Conservation (phyloP, 257 asterid species). For the Solanum stenotomum region DNA sequence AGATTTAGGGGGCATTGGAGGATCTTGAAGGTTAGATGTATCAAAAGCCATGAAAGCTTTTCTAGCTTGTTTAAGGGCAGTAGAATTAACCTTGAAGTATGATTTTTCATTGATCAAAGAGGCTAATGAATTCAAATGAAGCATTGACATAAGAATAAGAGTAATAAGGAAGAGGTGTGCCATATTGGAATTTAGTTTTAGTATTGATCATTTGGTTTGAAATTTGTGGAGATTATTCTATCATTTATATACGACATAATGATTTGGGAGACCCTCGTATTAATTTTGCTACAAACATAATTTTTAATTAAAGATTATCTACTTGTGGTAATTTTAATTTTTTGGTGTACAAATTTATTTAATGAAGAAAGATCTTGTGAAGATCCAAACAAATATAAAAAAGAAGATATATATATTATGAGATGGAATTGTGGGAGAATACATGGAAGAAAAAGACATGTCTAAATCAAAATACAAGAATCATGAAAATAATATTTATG, state of each 20-base stretch:
- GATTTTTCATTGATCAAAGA: neutral
- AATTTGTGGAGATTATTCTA: neutral
- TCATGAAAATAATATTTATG: too few relatives aligned
- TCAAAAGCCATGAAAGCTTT: neutral
- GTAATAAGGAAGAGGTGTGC: neutral
- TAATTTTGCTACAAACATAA: neutral
- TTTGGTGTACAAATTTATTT: neutral
- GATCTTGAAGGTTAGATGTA: neutral
- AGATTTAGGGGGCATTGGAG: neutral
- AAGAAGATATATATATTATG: too few relatives aligned
- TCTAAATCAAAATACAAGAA: neutral
- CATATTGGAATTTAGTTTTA: neutral
- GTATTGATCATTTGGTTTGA: neutral
- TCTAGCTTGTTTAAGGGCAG: neutral
- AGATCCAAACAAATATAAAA: too few relatives aligned
- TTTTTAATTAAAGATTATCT: neutral
- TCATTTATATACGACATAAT: neutral
- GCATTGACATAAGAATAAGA: neutral
- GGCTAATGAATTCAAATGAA: neutral
- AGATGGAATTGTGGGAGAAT: too few relatives aligned
- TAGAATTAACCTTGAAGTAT: neutral
- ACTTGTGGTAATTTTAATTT: too few relatives aligned
- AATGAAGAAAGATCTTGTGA: neutral
- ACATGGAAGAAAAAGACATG: too few relatives aligned
- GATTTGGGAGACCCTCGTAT: neutral